Evolutionary conservation across 2,329 filamentous ascomycete genomes (phyloP), one percentile per base, ranked within the genome.

Genomic region (Penicillium italicum): DNA sequence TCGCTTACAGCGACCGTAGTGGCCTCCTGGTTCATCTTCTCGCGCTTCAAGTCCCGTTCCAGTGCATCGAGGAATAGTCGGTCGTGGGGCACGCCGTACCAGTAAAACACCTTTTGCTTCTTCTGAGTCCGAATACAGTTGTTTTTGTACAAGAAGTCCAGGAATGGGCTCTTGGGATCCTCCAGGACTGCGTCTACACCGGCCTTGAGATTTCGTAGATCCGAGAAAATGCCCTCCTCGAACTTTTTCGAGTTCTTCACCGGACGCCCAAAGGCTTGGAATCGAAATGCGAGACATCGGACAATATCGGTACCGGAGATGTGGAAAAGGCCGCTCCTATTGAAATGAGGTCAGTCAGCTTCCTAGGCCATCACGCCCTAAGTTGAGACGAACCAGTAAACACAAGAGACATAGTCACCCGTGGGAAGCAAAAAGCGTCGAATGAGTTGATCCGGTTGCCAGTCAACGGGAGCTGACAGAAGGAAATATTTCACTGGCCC

Each of bases 231-330:
- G 66, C 94, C 94, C 77, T 99, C 94, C 77, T 99, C 94, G 72
- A 99, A 99, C 77, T 99, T 99, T 81, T 99, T 99, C 38, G 93
- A 95, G 81, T 99, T 99, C 83, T 97, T 97, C 59, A 99, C 94
- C 0, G 94, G 94, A 55, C 94, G 90, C 67, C 94, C 94, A 72
- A 99, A 99, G 49, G 94, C 94, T 79, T 97, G 94, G 79, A 99
- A 99, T 72, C 94, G 85, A 80, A 99, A 99, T 8, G 94, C 95
- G 43, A 99, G 84, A 72, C 94, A 99, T 84, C 94, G 87, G 59
- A 99, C 94, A 70, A 99, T 99, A 76, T 99, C 94, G 66, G 94
- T 99, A 61, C 94, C 94, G 26, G 94, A 97, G 71, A 99, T 96
- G 82, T 99, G 94, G 76, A 99, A 99, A 67, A 99, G 89, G 73